Evolutionary conservation across 352 stramenopile genomes (phyloP).

Genomic region (Blastocystis sp.): DNA sequence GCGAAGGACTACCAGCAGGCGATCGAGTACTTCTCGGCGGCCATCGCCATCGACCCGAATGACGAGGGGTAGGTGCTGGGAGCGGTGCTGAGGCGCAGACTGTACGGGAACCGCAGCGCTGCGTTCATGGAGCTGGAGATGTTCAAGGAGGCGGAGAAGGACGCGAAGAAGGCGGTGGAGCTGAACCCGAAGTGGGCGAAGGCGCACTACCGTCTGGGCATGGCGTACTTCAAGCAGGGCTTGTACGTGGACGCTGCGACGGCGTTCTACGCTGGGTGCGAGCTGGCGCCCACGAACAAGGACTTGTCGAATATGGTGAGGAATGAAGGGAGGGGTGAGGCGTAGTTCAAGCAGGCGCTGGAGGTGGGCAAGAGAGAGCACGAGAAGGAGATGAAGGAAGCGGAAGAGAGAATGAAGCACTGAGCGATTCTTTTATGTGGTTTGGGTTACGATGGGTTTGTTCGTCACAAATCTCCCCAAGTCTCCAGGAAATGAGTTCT

Average conservation of each 20-base stretch:
- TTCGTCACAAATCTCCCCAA: constrained; percentile 22
- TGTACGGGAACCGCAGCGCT: constrained; percentile 33
- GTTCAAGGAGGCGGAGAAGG: constrained; percentile 45
- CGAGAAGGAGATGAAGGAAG: constrained; percentile 44
- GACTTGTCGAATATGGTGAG: constrained; percentile 60
- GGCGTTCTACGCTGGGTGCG: constrained; percentile 57
- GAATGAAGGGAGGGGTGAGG: neutral
- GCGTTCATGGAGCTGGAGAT: constrained; percentile 40
- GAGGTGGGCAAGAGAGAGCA: constrained; percentile 47
- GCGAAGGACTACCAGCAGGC: constrained; percentile 40
- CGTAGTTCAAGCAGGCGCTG: constrained; percentile 39
- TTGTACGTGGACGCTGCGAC: constrained; percentile 65
- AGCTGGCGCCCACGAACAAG: constrained; percentile 71
- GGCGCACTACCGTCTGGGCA: constrained; percentile 52
- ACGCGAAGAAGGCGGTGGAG: constrained; percentile 51
- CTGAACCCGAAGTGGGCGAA: constrained; percentile 72
- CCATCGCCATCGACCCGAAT: constrained; percentile 57
- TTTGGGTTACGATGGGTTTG: neutral
- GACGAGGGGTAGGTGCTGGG: constrained; percentile 10
- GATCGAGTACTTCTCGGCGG: constrained; percentile 17
- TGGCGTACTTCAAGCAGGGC: constrained; percentile 60
- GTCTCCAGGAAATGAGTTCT: constrained; percentile 3
- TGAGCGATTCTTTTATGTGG: neutral
- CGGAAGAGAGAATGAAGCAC: constrained; percentile 25
- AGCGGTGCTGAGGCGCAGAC: neutral